Evolutionary conservation across 2,329 filamentous ascomycete species (phyloP), one percentile per base, ranked within the genome.

Genomic region (Arthrobotrys entomopaga): DNA sequence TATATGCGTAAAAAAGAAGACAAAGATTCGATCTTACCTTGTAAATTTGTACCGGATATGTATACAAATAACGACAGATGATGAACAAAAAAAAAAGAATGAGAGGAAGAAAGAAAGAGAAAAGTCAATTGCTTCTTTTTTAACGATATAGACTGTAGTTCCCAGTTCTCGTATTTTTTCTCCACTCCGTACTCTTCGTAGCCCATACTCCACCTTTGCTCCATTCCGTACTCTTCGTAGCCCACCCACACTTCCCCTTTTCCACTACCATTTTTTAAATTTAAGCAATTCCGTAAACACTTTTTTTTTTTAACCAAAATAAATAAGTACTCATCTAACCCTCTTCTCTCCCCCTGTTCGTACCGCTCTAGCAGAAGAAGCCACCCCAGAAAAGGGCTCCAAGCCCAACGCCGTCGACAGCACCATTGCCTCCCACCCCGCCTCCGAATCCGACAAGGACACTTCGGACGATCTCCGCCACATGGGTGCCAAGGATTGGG

Each of bases 121-220:
- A 63, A 73, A 73, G 69, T 66, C 61, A 56, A 49, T 60, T 63
- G 48, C 63, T 74, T 67, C 63, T 74, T 74, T n/a, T 34, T 74
- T 74, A 66, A 74, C 70, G 70, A 67, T 74, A 74, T 74, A 74
- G 22, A 74, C 70, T 59, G 63, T 74, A 74, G 63, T 57, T 74
- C 63, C 40, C 54, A 24, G 16, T 70, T 20, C 64, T 60, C 63
- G 63, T 66, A 58, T 42, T 48, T 34, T 40, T 48, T 16, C 20
- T 46, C 15, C 10, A 24, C 19, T 52, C 49, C 38, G 20, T 53
- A 53, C 24, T 38, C 16, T 43, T n/a, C 34, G 19, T 43, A 56
- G 26, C 34, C 2, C 52, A n/a, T 15, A 26, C 11, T n/a, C n/a
- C n/a, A n/a, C n/a, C n/a, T 34, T 40, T 48, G 2, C 20, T 46